These are phyloP conservation scores for Picea sitchensis DNA, from an alignment of 75 land plant genomes.

Conservation along the genomic window DNA sequence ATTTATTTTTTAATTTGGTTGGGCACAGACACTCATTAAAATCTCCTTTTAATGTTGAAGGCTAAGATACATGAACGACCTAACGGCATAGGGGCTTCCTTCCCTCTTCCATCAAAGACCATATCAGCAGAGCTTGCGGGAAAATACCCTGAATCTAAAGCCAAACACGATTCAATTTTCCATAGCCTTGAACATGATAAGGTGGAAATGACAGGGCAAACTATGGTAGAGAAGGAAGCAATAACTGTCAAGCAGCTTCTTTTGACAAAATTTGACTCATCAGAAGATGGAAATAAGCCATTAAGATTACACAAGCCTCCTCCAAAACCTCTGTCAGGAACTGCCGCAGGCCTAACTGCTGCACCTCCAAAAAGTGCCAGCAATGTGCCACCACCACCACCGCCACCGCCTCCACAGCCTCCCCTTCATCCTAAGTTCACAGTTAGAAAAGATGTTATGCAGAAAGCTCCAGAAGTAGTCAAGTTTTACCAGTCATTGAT, in stretches of 20 bases:
- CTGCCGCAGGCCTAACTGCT: conserved; percentile 9
- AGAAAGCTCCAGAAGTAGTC: conserved; percentile 85
- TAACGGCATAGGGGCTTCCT: neutral
- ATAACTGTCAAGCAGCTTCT: neutral
- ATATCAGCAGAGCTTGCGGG: conserved; percentile 3
- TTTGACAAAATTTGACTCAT: neutral
- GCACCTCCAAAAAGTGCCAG: conserved; percentile 8
- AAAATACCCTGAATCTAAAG: conserved; percentile 2
- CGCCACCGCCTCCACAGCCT: conserved; percentile 45
- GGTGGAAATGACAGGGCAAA: conserved; percentile 1
- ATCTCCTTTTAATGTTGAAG: neutral
- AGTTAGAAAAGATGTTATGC: conserved; percentile 32
- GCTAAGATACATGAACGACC: conserved; percentile 3
- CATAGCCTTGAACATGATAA: neutral
- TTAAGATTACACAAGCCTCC: conserved; percentile 56
- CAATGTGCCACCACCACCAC: conserved; percentile 52
- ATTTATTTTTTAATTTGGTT: neutral
- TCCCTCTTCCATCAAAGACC: neutral
- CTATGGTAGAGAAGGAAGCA: neutral
- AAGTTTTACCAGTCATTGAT: conserved; percentile 77
- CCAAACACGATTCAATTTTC: neutral
- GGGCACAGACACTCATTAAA: neutral
- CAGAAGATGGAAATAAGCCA: conserved; percentile 16
- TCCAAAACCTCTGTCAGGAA: conserved; percentile 38
- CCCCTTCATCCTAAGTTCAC: neutral